Evolutionary conservation across 2,329 filamentous ascomycete species (phyloP).

Genomic region (Sphaceloma murrayae): DNA sequence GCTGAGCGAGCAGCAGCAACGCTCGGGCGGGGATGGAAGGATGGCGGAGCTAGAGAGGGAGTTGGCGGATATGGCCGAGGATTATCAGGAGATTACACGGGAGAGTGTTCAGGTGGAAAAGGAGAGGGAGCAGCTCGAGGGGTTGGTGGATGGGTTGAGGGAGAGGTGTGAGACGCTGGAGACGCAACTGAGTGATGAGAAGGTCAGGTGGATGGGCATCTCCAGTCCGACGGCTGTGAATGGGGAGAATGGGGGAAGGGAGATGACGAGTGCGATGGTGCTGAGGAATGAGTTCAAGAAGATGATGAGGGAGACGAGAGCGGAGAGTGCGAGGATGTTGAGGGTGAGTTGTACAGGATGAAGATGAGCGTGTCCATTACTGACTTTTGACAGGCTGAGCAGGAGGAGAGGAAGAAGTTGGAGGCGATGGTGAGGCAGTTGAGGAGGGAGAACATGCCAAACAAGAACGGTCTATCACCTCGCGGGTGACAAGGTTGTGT

Average conservation of each 20-base stretch:
- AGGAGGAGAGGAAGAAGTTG: slow-evolving; percentile 45
- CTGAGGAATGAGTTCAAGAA: slow-evolving; percentile 68
- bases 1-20: slow-evolving; percentile 24
- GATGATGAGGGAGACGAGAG: slow-evolving; percentile 66
- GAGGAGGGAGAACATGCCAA: slow-evolving; percentile 15
- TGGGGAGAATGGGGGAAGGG: slow-evolving; percentile 31
- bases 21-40: slow-evolving; percentile 19
- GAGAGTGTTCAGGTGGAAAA: slow-evolving; percentile 62
- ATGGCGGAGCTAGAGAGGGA: slow-evolving; percentile 51
- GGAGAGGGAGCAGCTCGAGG: slow-evolving; percentile 56
- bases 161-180: slow-evolving; percentile 57
- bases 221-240: slow-evolving; percentile 41
- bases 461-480: slow-evolving; percentile 3
- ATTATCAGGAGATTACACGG: slow-evolving; percentile 62
- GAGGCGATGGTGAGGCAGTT: slow-evolving; percentile 17
- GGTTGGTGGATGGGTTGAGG: slow-evolving; percentile 52
- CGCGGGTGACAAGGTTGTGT: neutral
- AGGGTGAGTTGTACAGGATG: slow-evolving; percentile 43
- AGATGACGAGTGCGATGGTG: slow-evolving; percentile 58
- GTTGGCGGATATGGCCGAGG: slow-evolving; percentile 55
- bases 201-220: slow-evolving; percentile 55
- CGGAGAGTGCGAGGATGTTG: slow-evolving; percentile 54
- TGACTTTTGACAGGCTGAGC: slow-evolving; percentile 47
- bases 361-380: slow-evolving; percentile 20
- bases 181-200: slow-evolving; percentile 56